Evolutionary conservation across 192 early-diverging fungal species (phyloP), one percentile per base, ranked within the genome.

Genomic region (Coemansia guatemalensis): DNA sequence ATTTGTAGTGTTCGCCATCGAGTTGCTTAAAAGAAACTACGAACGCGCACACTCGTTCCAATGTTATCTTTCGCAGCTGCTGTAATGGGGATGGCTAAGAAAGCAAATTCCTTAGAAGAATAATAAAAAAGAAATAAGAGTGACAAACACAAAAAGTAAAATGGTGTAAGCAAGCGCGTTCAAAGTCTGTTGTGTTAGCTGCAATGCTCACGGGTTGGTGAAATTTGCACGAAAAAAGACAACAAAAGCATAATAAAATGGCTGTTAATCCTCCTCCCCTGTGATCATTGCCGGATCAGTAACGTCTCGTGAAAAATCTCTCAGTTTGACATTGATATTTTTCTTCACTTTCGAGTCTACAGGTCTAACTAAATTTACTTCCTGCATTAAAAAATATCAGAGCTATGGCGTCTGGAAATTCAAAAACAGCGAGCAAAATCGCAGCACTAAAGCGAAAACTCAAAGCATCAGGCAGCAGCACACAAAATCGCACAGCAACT

Each of bases 361-460:
- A n/a, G n/a, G n/a, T 44, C 17, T 44, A 44, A 44, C 11, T 0
- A 17, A 44, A 39, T 39, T 44, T 44, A 6, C 29, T 30, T 14
- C 39, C 14, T 44, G 39, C 17, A 52, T 8, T 52, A 8, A 52
- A 52, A 51, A 51, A 51, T 11, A 11, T 4, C 22, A 20, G 24
- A 17, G 39, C 39, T 44, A 55, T 55, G 53, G 53, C 26, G 4
- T 5, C 11, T 8, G 53, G 26, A 3, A 2, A 21, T 8, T 29
- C 53, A 21, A 27, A 11, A 20, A 55, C 53, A 21, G 39, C 52
- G 6, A 39, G n/a, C 7, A 63, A 63, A 27, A 44, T 63, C 18
- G 61, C 61, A 44, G 61, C 61, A 39, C 26, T 63, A 2, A 63
- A 63, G 26, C 50, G 54, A 41, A 63, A 53, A 33, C 51, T 63